Conservation (phyloP, 805 yeast species). For the Candida multigemmis region DNA sequence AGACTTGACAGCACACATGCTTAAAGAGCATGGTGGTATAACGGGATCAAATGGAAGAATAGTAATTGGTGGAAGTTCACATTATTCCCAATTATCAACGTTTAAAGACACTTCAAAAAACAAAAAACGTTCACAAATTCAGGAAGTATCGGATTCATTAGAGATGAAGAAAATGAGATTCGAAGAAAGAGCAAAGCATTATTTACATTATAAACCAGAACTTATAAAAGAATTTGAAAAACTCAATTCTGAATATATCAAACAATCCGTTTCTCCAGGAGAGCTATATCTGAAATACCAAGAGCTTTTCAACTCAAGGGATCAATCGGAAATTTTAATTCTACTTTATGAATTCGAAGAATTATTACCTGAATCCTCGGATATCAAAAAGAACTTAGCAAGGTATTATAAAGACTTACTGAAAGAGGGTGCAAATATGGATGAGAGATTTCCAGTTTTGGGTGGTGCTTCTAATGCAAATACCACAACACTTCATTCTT, state of each 20-base stretch:
- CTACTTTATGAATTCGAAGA: constrained; percentile 59
- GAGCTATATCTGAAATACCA: constrained; percentile 40
- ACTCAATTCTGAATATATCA: constrained; percentile 39
- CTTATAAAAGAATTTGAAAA: constrained; percentile 40
- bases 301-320: constrained; percentile 8
- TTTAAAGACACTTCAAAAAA: constrained; percentile 14
- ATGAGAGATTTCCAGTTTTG: constrained; percentile 43
- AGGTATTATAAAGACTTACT: constrained; percentile 10
- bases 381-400: constrained; percentile 33
- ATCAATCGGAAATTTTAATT: constrained; percentile 37
- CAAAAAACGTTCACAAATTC: constrained; percentile 5
- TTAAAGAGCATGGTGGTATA: constrained; percentile 67
- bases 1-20: constrained; percentile 82
- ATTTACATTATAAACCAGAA: constrained; percentile 45
- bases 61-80: constrained; percentile 28
- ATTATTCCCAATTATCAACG: constrained; percentile 57
- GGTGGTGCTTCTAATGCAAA: constrained; percentile 11
- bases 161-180: constrained; percentile 52
- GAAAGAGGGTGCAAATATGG: constrained; percentile 5
- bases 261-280: constrained; percentile 36
- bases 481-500: constrained; percentile 10
- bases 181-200: constrained; percentile 81
- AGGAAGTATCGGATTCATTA: constrained; percentile 29
- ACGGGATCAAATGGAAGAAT: constrained; percentile 35
- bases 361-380: constrained; percentile 39